Evolutionary conservation across 495 filamentous ascomycete genomes (phyloP).

Genomic region (Lindgomyces ingoldianus): DNA sequence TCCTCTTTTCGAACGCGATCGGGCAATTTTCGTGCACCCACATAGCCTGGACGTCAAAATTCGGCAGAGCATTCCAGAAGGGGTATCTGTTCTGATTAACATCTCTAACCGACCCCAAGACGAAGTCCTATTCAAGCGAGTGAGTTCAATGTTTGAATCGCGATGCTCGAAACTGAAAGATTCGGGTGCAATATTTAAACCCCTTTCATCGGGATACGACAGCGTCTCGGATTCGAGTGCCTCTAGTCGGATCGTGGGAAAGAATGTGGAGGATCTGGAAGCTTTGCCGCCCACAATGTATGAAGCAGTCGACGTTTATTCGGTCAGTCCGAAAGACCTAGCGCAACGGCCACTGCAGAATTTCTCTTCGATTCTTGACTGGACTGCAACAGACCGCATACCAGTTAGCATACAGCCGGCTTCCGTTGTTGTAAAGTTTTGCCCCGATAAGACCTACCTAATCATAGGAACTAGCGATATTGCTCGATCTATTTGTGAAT

Average conservation of each 20-base stretch:
- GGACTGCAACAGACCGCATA: background rate
- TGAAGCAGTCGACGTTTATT: background rate
- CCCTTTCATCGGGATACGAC: background rate
- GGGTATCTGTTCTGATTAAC: background rate
- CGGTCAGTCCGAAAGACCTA: background rate
- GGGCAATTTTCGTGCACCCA: background rate
- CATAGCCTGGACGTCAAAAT: background rate
- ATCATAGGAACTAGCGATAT: conserved; percentile 9
- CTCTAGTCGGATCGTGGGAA: background rate
- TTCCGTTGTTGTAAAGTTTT: background rate
- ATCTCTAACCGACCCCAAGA: background rate
- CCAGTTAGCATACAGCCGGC: background rate
- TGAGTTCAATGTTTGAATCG: background rate
- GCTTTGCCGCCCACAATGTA: background rate
- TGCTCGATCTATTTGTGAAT: conserved; percentile 4
- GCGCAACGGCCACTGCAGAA: background rate
- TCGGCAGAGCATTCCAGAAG: background rate
- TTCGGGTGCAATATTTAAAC: background rate
- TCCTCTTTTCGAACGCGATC: background rate
- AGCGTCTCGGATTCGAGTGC: background rate
- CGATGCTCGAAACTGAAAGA: background rate
- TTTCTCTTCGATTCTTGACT: background rate
- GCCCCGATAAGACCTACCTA: background rate
- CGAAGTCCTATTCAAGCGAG: background rate
- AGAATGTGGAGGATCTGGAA: background rate